phyloP scores from a whole-genome alignment of 164 flowering plant genomes.

The Annona cherimola region DNA sequence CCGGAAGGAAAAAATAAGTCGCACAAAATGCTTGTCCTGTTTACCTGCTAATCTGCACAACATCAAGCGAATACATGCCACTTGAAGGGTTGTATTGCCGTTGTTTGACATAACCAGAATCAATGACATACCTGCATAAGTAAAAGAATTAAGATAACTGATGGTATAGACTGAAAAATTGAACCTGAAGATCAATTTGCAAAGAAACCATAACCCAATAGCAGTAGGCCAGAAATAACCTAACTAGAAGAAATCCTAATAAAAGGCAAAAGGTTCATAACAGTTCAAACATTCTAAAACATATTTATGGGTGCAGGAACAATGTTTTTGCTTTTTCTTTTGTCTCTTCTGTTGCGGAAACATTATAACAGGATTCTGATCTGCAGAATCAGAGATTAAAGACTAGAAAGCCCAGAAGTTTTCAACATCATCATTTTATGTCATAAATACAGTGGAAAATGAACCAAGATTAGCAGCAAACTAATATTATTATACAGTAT shows the following conservation, averaged over 20 bases:
- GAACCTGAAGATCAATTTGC: background rate
- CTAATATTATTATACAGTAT: too few relatives aligned
- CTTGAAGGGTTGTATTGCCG: constrained; percentile 87
- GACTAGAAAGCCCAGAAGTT: too few relatives aligned
- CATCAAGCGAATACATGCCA: constrained; percentile 97
- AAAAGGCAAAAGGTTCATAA: background rate
- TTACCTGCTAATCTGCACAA: constrained; percentile 90
- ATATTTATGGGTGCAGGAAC: too few relatives aligned
- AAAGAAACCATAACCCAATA: background rate
- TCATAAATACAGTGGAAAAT: too few relatives aligned
- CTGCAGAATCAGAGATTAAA: too few relatives aligned
- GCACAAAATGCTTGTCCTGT: background rate
- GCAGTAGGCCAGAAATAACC: background rate
- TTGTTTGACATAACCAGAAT: constrained; percentile 95
- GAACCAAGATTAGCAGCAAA: too few relatives aligned
- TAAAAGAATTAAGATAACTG: background rate
- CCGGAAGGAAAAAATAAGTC: background rate
- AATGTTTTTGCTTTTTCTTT: too few relatives aligned
- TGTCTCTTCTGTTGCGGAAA: too few relatives aligned
- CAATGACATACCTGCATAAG: constrained; percentile 80
- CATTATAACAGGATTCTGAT: too few relatives aligned
- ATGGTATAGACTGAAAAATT: background rate
- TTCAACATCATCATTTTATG: too few relatives aligned
- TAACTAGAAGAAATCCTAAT: background rate
- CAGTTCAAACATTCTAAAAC: background rate